Base-by-base conservation (phyloP, 2,329 filamentous ascomycete species). In the Botrytis cinerea region DNA sequence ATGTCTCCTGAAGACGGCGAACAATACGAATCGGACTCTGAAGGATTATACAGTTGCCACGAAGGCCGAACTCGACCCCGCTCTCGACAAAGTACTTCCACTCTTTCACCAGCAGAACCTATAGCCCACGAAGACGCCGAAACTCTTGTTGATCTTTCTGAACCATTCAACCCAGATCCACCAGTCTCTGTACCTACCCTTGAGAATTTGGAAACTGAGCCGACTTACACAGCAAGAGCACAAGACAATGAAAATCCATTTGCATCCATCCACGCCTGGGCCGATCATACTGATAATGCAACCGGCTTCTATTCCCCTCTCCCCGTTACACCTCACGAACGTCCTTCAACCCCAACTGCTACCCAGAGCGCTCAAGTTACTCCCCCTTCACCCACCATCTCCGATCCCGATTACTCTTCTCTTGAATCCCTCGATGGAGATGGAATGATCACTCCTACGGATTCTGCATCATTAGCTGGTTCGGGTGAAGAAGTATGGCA, bases 221-320 rank as follows among this genome's bases (percentile, higher is more conserved):
- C 84, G 35, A 81, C 78, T 9, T 80, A 83, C 10, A 82, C 87
- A 74, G 86, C 88, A 77, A 88, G 84, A 80, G 85, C 87, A 83
- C 86, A 87, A 0, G 85, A 86, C 14, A 84, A 87, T 76, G 80
- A 83, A 2, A 75, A 79, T 51, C 84, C 87, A 1, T 90, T 87
- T 78, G 86, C 86, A 63, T 89, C 88, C 1, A 91, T 91, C 76
- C 88, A 91, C 78, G 89, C 89, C 0, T 91, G 89, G 89, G 89
- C 89, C 1, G 85, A 89, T 76, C 76, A 79, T 38, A 76, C 78
- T 14, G 78, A 78, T 51, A 70, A 83, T 22, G 20, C 59, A 71
- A 46, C 57, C 16, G 84, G 85, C 78, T 90, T 90, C 78, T 90
- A 90, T 83, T 90, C 88, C 9, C 88, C 89, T 7, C 84, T 90